Percentiles rank a stretch among this genome's conserved stretches.
These are phyloP conservation scores for Rheum nobile DNA, from an alignment of 148 eudicot species.

Conservation along the genomic window DNA sequence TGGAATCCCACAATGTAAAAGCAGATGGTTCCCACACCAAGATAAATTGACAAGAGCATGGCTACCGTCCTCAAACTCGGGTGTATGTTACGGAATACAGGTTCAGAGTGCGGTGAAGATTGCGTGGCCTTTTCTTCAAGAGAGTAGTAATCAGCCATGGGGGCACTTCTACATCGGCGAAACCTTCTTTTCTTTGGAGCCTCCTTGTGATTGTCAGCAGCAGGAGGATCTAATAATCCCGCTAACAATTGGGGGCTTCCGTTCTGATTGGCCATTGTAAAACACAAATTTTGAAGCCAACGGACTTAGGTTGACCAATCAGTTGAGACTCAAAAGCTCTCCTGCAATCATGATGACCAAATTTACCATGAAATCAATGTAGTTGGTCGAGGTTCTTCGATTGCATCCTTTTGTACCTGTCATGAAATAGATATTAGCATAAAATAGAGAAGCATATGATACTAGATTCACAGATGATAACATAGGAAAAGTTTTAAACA, in stretches of 20 bases:
- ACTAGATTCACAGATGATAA: too few species aligned
- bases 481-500: too few species aligned
- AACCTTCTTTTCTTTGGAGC: conserved; percentile 8
- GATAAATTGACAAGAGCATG: conserved; percentile 36
- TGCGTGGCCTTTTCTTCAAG: conserved; percentile 13
- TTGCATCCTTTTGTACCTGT: background rate
- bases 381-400: background rate
- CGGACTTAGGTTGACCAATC: background rate
- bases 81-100: conserved; percentile 27
- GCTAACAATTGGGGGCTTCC: background rate
- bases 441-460: background rate
- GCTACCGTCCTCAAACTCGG: conserved; percentile 54
- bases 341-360: too few species aligned
- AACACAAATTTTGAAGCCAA: background rate
- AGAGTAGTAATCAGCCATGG: background rate
- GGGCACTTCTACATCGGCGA: conserved; percentile 14
- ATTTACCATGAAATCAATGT: background rate
- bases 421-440: background rate
- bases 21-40: conserved; percentile 40
- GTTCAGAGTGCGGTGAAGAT: conserved; percentile 18
- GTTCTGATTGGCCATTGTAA: background rate
- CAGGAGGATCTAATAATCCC: background rate
- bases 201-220: background rate
- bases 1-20: conserved; percentile 48
- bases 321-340: background rate